A percentile compares a stretch with the other conserved stretches of the same genome.
These are phyloP conservation scores for Claviceps sp. DNA, from an alignment of 2,329 filamentous ascomycete genomes.

Conservation along the genomic window DNA sequence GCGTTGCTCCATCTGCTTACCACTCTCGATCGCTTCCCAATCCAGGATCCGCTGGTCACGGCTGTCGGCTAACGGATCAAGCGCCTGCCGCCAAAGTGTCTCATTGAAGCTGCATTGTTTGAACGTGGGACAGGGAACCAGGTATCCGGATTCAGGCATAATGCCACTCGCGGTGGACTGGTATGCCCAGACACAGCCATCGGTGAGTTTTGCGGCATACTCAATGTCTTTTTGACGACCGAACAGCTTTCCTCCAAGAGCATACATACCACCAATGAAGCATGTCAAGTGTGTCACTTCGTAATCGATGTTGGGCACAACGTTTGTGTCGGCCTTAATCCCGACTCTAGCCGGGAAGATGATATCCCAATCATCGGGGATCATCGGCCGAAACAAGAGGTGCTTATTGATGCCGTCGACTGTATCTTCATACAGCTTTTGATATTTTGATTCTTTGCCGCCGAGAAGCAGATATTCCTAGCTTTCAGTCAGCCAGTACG, in stretches of 20 bases:
- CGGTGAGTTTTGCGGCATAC: constrained; percentile 32
- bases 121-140: constrained; percentile 31
- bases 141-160: constrained; percentile 44
- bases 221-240: constrained; percentile 29
- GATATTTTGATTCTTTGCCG: constrained; percentile 59
- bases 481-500: constrained; percentile 14
- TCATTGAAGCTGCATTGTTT: constrained; percentile 38
- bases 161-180: constrained; percentile 37
- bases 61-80: constrained; percentile 31
- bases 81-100: constrained; percentile 32
- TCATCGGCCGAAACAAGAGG: constrained; percentile 68
- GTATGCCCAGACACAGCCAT: constrained; percentile 45
- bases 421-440: constrained; percentile 55
- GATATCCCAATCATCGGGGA: constrained; percentile 52
- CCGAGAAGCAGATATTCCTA: constrained; percentile 61
- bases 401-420: constrained; percentile 56
- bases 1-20: neutral
- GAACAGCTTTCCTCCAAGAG: constrained; percentile 46
- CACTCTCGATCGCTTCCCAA: neutral
- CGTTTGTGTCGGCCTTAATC: constrained; percentile 23
- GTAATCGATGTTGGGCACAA: constrained; percentile 35
- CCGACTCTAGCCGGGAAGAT: constrained; percentile 56
- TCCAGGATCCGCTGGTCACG: constrained; percentile 27
- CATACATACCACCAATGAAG: constrained; percentile 53
- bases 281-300: constrained; percentile 52